Evolutionary conservation across 257 asterid genomes (phyloP).

Genomic region (Petrea volubilis): DNA sequence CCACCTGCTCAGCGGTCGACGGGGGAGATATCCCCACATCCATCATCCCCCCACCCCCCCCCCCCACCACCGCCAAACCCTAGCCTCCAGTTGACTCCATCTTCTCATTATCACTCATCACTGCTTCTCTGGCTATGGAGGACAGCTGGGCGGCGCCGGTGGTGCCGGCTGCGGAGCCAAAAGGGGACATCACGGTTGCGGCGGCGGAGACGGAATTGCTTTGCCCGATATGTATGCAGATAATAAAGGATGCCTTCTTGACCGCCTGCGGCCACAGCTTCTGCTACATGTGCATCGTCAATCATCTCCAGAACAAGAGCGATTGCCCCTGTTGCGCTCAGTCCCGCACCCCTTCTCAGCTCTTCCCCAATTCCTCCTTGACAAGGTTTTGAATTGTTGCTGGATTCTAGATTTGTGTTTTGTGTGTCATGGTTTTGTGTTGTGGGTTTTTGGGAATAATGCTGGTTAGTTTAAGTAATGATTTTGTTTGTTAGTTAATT

Average conservation of each 20-base stretch:
- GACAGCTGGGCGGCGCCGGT: constrained; percentile 40
- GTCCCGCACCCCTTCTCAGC: constrained; percentile 63
- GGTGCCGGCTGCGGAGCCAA: constrained; percentile 39
- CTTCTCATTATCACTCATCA: too few species aligned
- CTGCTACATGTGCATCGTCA: constrained; percentile 84
- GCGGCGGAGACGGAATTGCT: constrained; percentile 57
- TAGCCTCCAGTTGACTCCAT: too few species aligned
- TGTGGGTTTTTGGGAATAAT: not conserved
- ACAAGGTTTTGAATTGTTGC: constrained; percentile 51
- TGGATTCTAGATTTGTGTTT: not conserved
- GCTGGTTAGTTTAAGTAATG: not conserved
- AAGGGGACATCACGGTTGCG: constrained; percentile 24
- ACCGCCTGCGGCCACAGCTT: constrained; percentile 86
- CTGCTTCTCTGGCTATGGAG: constrained; percentile 45
- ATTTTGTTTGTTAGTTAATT: not conserved
- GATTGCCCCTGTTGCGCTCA: constrained; percentile 79
- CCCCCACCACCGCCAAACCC: too few species aligned
- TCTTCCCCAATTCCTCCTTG: constrained; percentile 80
- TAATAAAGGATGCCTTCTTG: constrained; percentile 67
- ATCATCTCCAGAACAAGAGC: constrained; percentile 80
- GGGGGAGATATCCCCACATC: too few species aligned
- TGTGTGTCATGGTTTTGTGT: not conserved
- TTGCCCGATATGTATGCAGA: constrained; percentile 85
- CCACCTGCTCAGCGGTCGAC: too few species aligned
- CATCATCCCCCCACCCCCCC: too few species aligned